A percentile compares a stretch with the other conserved stretches of the same genome.
These are phyloP conservation scores for Saprolegnia diclina DNA, from an alignment of 352 stramenopile genomes.

Conservation along the genomic window DNA sequence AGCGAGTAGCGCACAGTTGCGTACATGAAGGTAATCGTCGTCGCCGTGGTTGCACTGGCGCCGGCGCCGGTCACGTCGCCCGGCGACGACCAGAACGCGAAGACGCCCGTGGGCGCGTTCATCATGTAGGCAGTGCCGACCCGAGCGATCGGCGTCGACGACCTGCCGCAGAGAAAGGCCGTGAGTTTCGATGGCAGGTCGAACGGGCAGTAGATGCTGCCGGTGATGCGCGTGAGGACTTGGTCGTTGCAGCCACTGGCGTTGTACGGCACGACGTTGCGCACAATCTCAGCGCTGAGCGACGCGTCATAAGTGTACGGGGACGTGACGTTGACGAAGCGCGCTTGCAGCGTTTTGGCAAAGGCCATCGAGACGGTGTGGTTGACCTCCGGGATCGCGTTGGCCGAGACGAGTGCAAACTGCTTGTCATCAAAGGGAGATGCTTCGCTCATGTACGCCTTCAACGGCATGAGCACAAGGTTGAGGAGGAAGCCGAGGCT, in stretches of 20 bases:
- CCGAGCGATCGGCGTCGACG: neutral
- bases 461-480: neutral
- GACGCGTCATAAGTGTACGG: neutral
- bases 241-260: neutral
- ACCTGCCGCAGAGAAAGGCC: neutral
- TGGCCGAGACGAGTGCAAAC: neutral
- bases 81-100: neutral
- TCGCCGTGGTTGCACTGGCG: neutral
- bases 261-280: neutral
- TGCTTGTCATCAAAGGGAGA: neutral
- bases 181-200: neutral
- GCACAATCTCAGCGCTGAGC: neutral
- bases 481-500: neutral
- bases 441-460: neutral
- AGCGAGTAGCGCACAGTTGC: neutral
- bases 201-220: neutral
- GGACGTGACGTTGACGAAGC: neutral
- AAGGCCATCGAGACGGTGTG: neutral
- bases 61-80: neutral
- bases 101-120: neutral
- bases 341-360: neutral
- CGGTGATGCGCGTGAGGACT: neutral
- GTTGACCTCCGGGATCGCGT: neutral
- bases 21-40: neutral
- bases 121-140: neutral